Evolutionary conservation across 1,139 yeast genomes (phyloP), one percentile per base, ranked within the genome.

Genomic region (Wickerhamomyces sp.): DNA sequence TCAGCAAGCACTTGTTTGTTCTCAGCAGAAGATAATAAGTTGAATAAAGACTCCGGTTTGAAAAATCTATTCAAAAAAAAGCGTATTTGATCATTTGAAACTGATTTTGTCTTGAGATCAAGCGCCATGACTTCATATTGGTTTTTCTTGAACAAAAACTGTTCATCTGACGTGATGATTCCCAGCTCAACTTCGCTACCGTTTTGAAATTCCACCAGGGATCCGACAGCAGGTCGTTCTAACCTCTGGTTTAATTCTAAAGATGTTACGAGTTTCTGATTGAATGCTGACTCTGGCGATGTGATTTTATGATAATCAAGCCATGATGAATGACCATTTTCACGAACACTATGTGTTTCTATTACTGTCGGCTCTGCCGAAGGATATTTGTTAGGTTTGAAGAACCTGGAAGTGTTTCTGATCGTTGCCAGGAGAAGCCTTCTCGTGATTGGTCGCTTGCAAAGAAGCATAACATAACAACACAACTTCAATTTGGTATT

Each of bases 201-300:
- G 3, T 31, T 20, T 18, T 18, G 15, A 13, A 18, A 40, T 25
- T 42, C 45, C 14, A 42, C 33, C n/a, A 42, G 16, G 4, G 43
- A 33, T 4, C 45, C 45, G 18, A 36, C 34, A 9, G 39, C 10
- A 3, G 45, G 79, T 63, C 37, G 60, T 12, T 22, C 20, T 5
- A 31, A 8, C 16, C 34, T 21, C 2, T 22, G 7, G 9, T 22
- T 8, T 5, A 31, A 5, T 22, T 5, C 20, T 5, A 31, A 7
- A 8, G n/a, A 10, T 10, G 14, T 31, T 5, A 31, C 10, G n/a
- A 31, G 13, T 17, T 30, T 30, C 3, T 25, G 14, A 17, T 30
- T 14, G 8, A 30, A 9, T n/a, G 7, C 5, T 5, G 24, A 2
- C 13, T 14, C 20, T 7, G 8, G 14, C 9, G 18, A n/a, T 20